Base-by-base conservation (phyloP, 768 basidiomycete genomes). In the Mycena leptocephala region DNA sequence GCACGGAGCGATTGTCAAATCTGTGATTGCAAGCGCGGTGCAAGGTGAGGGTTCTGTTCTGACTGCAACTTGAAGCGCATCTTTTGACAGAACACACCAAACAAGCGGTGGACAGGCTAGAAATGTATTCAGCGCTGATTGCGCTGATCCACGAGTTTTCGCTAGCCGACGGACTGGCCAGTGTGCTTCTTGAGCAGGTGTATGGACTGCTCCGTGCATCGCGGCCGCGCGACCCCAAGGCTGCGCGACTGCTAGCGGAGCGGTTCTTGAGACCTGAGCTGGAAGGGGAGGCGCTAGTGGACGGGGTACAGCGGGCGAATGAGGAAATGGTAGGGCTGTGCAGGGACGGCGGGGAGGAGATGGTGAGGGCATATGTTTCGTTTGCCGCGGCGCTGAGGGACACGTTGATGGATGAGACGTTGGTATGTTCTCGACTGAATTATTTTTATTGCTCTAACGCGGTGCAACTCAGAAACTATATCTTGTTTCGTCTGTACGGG, bases 1-100 rank as follows among this genome's bases (percentile, higher is more conserved):
- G 89, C 87, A 92, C 64, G 96, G 96, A 30, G 95, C 90, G 5
- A 95, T 96, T 79, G 94, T 95, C 46, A 92, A 91, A 81, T 89
- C 92, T 55, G 95, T 95, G n/a, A 91, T 97, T 62, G 86, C 88
- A 24, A 94, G 90, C 77, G 96, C 96, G 35, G 90, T 88, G 14
- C 88, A 94, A 91, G 95, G 96, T 93, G 82, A 26, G 84, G 69
- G 51, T 59, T 43, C 28, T 37, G 20, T 53, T 33, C 26, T 14
- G 55, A 8, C 7, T 37, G 61, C 7, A 39, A 7, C 37, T 43
- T 20, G 61, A 13, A 1, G 24, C 14, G 22, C 13, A 35, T n/a
- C 24, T 22, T 20, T 41, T 74, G 66, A 55, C 35, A 14, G 43
- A 18, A 9, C 43, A 26, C 9, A 30, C 39, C 33, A n/a, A 30